phyloP scores from a whole-genome alignment of 371 early-diverging fungal genomes.

The Gilbertella persicaria region DNA sequence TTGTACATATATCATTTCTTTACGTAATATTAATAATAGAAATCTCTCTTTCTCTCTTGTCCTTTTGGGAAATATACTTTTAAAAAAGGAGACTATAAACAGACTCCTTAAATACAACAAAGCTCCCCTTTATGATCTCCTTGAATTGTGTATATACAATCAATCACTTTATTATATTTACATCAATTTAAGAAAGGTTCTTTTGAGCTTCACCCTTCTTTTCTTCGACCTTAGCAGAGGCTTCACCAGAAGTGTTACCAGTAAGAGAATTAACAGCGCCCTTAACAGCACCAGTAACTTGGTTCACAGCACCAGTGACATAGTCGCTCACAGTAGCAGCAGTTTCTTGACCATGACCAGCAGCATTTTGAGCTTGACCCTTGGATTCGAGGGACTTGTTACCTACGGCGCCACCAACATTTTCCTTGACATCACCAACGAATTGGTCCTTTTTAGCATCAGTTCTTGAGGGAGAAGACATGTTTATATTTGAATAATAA shows the following conservation, averaged over 20 bases:
- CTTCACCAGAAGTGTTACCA: slow-evolving; percentile 7
- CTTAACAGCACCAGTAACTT: slow-evolving; percentile 16
- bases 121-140: too few species aligned
- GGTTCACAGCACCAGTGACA: slow-evolving; percentile 9
- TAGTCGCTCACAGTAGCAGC: slow-evolving; percentile 14
- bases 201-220: slow-evolving; percentile 13
- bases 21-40: too few species aligned
- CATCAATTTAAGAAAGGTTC: neutral
- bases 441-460: slow-evolving; percentile 30
- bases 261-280: slow-evolving; percentile 11
- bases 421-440: slow-evolving; percentile 41
- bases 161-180: neutral
- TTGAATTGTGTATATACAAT: too few species aligned
- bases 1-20: too few species aligned
- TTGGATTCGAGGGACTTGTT: slow-evolving; percentile 33
- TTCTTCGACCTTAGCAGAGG: neutral
- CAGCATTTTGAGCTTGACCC: slow-evolving; percentile 28
- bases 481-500: neutral
- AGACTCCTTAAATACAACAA: too few species aligned
- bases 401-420: slow-evolving; percentile 35
- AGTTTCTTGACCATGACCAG: slow-evolving; percentile 28
- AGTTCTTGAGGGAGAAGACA: slow-evolving; percentile 15
- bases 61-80: too few species aligned
- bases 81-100: too few species aligned
- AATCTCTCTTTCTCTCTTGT: too few species aligned